Evolutionary conservation across 345 rosid genomes (phyloP).

Genomic region (Populus pruinosa): DNA sequence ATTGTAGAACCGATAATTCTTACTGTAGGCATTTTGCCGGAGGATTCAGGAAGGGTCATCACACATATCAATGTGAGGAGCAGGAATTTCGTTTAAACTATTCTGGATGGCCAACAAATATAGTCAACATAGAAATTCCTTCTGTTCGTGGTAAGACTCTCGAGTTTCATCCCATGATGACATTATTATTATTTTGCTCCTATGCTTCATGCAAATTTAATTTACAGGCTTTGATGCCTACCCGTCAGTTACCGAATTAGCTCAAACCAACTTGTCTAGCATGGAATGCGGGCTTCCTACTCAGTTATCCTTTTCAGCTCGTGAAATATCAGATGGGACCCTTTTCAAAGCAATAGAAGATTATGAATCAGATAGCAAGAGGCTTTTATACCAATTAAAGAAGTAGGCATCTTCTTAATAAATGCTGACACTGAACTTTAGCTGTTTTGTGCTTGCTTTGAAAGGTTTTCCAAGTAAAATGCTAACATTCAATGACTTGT

Average conservation of each 20-base stretch:
- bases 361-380: constrained; percentile 93
- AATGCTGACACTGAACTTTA: not conserved
- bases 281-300: constrained; percentile 92
- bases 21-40: constrained; percentile 76
- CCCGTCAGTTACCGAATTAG: constrained; percentile 60
- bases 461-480: not conserved
- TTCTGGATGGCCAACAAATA: constrained; percentile 97
- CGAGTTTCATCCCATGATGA: constrained; percentile 3
- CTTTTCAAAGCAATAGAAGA: constrained; percentile 91
- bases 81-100: constrained; percentile 71
- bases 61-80: constrained; percentile 66
- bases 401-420: constrained; percentile 45
- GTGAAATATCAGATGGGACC: constrained; percentile 93
- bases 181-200: constrained; percentile 14
- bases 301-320: constrained; percentile 88
- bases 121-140: constrained; percentile 92
- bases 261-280: constrained; percentile 61
- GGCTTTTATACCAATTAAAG: constrained; percentile 65
- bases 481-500: not conserved
- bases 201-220: constrained; percentile 19
- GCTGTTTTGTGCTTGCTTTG: not conserved
- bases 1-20: constrained; percentile 65
- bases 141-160: constrained; percentile 55
- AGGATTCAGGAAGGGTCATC: constrained; percentile 47
- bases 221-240: constrained; percentile 56